Percentiles rank a stretch among this genome's conserved stretches.
Conservation (phyloP, 306 rosid genomes). For the Chamaecrista fasciculata region DNA sequence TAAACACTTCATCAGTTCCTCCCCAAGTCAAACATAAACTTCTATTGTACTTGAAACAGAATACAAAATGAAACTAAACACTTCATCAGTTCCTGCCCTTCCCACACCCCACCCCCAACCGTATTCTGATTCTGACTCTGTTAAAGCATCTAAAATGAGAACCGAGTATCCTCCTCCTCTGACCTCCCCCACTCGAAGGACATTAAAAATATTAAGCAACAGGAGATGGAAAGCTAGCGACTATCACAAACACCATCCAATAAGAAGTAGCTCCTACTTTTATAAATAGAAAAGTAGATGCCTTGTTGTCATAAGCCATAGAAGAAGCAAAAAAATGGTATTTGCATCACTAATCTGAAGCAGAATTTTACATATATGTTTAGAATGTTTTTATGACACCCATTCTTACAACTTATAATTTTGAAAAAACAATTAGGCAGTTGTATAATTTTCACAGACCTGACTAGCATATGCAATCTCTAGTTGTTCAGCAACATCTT, state of each 20-base stretch:
- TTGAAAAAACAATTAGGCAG: slow-evolving; percentile 17
- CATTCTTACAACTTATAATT: slow-evolving; percentile 7
- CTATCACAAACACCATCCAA: background rate
- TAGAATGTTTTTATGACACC: slow-evolving; percentile 9
- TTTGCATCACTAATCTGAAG: background rate
- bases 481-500: slow-evolving; percentile 88
- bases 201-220: background rate
- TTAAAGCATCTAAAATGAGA: slow-evolving; percentile 1
- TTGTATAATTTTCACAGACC: slow-evolving; percentile 41
- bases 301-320: background rate
- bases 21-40: slow-evolving; percentile 16
- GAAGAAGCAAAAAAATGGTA: background rate
- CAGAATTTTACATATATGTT: background rate
- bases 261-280: background rate
- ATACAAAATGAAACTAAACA: background rate
- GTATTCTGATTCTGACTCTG: too few species aligned
- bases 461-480: slow-evolving; percentile 78
- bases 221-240: too few species aligned
- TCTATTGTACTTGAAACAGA: background rate
- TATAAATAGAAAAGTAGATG: background rate
- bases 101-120: background rate
- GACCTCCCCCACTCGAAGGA: slow-evolving; percentile 7
- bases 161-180: background rate
- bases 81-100: too few species aligned
- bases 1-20: too few species aligned